Base-by-base conservation (phyloP, 2,329 filamentous ascomycete genomes). In the Cryphonectria japonica region DNA sequence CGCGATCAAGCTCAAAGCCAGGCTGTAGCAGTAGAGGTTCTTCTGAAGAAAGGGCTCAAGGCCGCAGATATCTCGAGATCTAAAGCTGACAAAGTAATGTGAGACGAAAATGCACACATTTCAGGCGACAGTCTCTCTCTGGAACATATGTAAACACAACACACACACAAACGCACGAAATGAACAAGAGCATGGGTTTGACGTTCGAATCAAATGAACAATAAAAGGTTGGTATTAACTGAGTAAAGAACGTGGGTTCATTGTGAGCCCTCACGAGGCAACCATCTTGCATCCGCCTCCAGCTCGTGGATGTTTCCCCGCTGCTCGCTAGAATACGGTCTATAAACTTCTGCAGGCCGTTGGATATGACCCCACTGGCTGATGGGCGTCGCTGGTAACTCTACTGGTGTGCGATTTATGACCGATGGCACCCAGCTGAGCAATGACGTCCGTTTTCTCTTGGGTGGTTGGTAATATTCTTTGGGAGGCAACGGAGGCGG, bases 401-500 rank as follows among this genome's bases (percentile, higher is more conserved):
- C 71, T 11, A 52, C 69, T 19, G 71, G 71, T 9, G 71, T 69
- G 14, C 46, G 67, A n/a, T 72, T 72, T 3, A 72, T 63, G 13
- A 71, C 41, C 14, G 71, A 71, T 9, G 71, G 71, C 11, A 71
- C 71, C 71, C 71, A 72, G 57, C 71, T 72, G 29, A 60, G 54
- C 29, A 70, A 39, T 9, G 71, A 72, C 37, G 32, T 71, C 19
- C 71, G 71, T 32, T 72, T 72, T 63, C 41, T 72, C 57, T 63
- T 72, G 16, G 63, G 62, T 43, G 62, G 7, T 29, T 68, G 67
- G 29, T 52, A 46, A 3, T 54, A 50, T 43, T 72, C 69, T 14
- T 72, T 72, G 0, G 62, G 71, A 26, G 71, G 71, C 16, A 71
- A n/a, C 14, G 71, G 71, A 41, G 71, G 71, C 32, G 71, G 71